Evolutionary conservation across 306 rosid species (phyloP).

Genomic region (Castanopsis chinensis): DNA sequence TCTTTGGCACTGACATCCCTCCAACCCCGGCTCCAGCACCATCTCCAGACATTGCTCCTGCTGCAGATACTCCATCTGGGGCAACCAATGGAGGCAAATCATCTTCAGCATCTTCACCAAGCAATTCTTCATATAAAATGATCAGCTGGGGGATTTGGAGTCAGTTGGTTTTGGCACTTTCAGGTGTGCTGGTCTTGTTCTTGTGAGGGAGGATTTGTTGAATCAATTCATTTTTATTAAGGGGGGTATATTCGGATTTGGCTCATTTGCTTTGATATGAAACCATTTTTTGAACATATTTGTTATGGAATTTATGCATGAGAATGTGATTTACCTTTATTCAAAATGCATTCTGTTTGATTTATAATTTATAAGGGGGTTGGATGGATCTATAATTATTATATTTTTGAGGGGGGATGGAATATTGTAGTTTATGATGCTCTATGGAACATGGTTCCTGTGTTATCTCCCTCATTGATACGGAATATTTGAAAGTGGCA

Average conservation of each 20-base stretch:
- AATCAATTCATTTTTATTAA: slow-evolving; percentile 38
- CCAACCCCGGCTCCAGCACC: slow-evolving; percentile 89
- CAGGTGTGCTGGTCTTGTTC: slow-evolving; percentile 48
- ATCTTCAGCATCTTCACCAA: slow-evolving; percentile 54
- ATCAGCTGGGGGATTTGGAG: slow-evolving; percentile 48
- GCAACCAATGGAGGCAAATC: slow-evolving; percentile 28
- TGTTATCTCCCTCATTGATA: no score
- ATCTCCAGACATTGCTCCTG: slow-evolving; percentile 62
- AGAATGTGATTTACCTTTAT: slow-evolving; percentile 32
- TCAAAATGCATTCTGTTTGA: background rate
- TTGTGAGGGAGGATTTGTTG: slow-evolving; percentile 38
- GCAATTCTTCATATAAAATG: slow-evolving; percentile 48
- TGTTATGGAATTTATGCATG: slow-evolving; percentile 50
- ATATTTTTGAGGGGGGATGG: no score
- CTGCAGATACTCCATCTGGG: slow-evolving; percentile 65
- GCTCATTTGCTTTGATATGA: slow-evolving; percentile 49
- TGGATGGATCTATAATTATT: no score
- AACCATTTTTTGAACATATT: slow-evolving; percentile 66
- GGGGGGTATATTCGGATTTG: slow-evolving; percentile 46
- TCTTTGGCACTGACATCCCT: slow-evolving; percentile 83
- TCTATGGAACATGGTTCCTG: no score
- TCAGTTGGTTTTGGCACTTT: slow-evolving; percentile 53
- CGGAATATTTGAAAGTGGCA: no score
- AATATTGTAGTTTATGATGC: no score
- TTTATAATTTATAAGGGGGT: background rate